phyloP scores from a whole-genome alignment of 106 monocot species.

The Apostasia ramifera region DNA sequence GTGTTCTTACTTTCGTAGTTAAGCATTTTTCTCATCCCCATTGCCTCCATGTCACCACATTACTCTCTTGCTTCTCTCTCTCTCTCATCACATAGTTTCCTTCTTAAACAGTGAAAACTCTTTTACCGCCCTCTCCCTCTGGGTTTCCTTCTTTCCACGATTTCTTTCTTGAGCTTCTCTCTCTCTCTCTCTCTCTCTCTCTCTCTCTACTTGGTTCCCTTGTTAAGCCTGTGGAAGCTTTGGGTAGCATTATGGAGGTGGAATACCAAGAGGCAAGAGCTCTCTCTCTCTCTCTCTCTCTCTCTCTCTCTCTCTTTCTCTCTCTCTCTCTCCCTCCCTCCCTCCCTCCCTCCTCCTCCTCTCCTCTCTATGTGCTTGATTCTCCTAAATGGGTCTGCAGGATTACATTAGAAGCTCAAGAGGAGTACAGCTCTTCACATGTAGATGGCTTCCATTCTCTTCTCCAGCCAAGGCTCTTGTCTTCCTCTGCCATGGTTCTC shows the following conservation, averaged over 20 bases:
- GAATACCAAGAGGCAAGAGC: slow-evolving; percentile 52
- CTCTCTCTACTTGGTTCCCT: background rate
- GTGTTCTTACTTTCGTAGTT: too few relatives aligned
- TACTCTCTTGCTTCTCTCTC: too few relatives aligned
- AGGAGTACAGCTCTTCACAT: slow-evolving; percentile 87
- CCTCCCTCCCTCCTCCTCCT: background rate
- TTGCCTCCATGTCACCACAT: too few relatives aligned
- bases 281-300: background rate
- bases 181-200: slow-evolving; percentile 15
- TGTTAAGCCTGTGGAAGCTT: too few relatives aligned
- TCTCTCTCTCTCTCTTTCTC: background rate
- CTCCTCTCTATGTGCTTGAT: background rate
- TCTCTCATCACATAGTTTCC: too few relatives aligned
- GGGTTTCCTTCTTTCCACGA: too few relatives aligned
- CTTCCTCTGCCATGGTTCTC: slow-evolving; percentile 87
- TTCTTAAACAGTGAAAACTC: too few relatives aligned
- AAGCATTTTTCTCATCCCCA: too few relatives aligned
- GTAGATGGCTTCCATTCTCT: slow-evolving; percentile 68
- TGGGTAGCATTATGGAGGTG: slow-evolving; percentile 28
- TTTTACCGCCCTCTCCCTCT: too few relatives aligned
- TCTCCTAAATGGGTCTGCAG: slow-evolving; percentile 11
- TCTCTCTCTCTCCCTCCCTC: background rate
- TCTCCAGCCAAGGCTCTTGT: slow-evolving; percentile 73
- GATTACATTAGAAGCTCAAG: slow-evolving; percentile 72
- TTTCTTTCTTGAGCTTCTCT: background rate